These are phyloP conservation scores for Clarireedia hainanense DNA, from an alignment of 2,329 filamentous ascomycete species.

Conservation along the genomic window DNA sequence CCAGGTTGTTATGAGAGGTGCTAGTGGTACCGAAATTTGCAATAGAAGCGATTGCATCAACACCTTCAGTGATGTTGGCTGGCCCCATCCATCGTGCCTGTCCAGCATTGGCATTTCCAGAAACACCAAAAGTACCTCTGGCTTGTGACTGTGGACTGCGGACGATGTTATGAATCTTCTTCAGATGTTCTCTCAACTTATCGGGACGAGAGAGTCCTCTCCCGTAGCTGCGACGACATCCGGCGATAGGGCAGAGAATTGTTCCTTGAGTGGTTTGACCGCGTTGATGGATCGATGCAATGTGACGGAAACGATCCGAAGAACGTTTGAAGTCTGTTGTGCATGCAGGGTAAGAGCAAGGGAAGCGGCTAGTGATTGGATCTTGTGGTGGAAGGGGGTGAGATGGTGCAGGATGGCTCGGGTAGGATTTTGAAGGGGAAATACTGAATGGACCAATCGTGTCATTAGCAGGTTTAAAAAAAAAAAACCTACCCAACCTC, in stretches of 20 bases:
- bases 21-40: too few relatives aligned
- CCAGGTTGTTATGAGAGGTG: too few relatives aligned
- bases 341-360: not conserved
- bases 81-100: too few relatives aligned
- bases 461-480: not conserved
- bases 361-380: not conserved
- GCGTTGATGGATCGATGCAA: not conserved
- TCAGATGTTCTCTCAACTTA: slow-evolving; percentile 1
- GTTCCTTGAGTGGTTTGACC: not conserved
- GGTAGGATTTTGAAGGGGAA: too few relatives aligned
- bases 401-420: too few relatives aligned
- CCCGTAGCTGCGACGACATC: not conserved
- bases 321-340: not conserved
- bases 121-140: not conserved
- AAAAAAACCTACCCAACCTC: not conserved
- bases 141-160: not conserved
- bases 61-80: too few relatives aligned
- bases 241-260: not conserved
- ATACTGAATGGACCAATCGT: too few relatives aligned
- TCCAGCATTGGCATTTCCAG: too few relatives aligned
- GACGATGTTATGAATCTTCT: not conserved
- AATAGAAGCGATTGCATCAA: too few relatives aligned
- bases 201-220: not conserved
- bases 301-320: not conserved
- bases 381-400: not conserved